Base-by-base conservation (phyloP, 2,329 filamentous ascomycete species). In the Xylariales sp. region DNA sequence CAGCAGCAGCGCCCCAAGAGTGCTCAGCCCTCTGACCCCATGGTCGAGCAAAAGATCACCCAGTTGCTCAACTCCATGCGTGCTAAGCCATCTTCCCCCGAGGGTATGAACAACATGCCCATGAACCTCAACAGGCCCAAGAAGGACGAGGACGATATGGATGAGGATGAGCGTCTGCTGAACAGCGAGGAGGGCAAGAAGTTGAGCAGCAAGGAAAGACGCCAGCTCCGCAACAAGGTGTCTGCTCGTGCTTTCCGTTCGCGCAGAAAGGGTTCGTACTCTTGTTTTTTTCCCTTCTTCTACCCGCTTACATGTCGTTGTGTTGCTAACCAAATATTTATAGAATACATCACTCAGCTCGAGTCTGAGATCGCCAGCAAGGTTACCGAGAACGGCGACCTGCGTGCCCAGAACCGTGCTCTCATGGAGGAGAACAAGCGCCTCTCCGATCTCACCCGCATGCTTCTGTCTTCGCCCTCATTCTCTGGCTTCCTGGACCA, bases 111-210 rank as follows among this genome's bases (percentile, higher is more conserved):
- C 18, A 65, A 62, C 44, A 49, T 61, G 23, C 59, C 73, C 11
- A 61, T 82, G n/a, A 83, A 88, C 57, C 76, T 88, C 51, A 72
- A 83, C 34, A 83, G 83, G 46, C 66, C 78, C 46, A 90, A 83
- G 74, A 97, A 97, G 74, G 89, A 96, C 30, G 90, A 97, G 54
- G 90, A 96, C 45, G 91, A 97, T 37, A 97, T 98, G 91, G 93
- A 98, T 52, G 91, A 96, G 62, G 93, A 97, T 53, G 93, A 97
- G 72, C 78, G 88, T 49, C 73, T 96, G 8, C 73, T 96, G 16
- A 88, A 88, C n/a, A 96, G 89, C 44, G 93, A 98, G 55, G 91
- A 96, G 66, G 93, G 91, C 54, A 98, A 98, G 82, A 96, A 96
- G 72, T 77, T 98, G n/a, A 93, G 83, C 65, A 95, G 88, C 72